phyloP scores from a whole-genome alignment of 176 grass and related monocot species.

The Carex scoparia region DNA sequence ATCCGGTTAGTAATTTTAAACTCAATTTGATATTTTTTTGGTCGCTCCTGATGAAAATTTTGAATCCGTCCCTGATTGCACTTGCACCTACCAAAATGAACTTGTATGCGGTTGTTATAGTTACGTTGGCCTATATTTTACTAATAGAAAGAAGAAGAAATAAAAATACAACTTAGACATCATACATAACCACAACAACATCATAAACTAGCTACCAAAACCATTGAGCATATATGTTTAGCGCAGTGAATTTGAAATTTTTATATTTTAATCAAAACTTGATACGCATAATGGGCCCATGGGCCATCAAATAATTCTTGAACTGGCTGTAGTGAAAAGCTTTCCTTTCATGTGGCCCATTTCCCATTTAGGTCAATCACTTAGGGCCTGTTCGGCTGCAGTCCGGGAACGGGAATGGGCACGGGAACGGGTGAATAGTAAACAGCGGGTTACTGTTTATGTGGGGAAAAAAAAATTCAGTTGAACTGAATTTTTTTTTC shows the following conservation, averaged over 20 bases:
- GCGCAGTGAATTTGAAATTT: not conserved
- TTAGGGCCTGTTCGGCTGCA: no score
- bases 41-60: no score
- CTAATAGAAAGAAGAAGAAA: not conserved
- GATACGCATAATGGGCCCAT: conserved; percentile 2
- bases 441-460: no score
- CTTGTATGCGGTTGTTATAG: not conserved
- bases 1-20: no score
- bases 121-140: not conserved
- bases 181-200: not conserved
- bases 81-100: not conserved
- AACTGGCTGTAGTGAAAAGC: not conserved
- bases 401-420: no score
- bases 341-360: conserved; percentile 1
- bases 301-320: not conserved
- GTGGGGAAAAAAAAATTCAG: no score
- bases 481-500: no score
- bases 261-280: not conserved
- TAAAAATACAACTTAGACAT: not conserved
- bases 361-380: not conserved
- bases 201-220: not conserved
- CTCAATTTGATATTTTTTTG: no score
- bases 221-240: not conserved
- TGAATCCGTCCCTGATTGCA: no score
- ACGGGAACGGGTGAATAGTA: no score